phyloP scores from a whole-genome alignment of 1,284 basidiomycete species.

The Papiliotrema fonsecae region DNA sequence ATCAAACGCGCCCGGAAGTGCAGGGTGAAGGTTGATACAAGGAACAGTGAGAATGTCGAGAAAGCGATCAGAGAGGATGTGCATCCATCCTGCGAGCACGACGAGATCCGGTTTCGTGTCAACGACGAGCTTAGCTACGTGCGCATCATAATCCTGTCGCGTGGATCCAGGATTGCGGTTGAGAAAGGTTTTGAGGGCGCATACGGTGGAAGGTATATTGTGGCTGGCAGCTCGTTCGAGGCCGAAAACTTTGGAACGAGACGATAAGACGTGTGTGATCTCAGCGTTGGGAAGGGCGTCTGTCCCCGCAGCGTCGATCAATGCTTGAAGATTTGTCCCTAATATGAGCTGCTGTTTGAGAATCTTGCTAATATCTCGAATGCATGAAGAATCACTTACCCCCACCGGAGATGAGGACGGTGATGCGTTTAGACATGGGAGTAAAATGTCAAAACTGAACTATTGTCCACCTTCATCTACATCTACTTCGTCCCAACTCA shows the following conservation, averaged over 20 bases:
- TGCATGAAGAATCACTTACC: constrained; percentile 58
- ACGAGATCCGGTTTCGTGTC: constrained; percentile 69
- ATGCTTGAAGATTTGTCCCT: constrained; percentile 94
- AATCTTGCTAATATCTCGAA: neutral
- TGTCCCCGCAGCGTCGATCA: constrained; percentile 76
- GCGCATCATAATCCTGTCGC: constrained; percentile 78
- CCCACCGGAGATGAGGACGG: constrained; percentile 74
- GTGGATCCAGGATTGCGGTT: constrained; percentile 69
- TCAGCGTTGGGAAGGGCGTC: constrained; percentile 58
- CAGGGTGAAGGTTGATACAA: constrained; percentile 95
- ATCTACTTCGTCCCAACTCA: neutral
- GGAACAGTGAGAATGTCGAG: constrained; percentile 58
- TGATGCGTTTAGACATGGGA: constrained; percentile 46
- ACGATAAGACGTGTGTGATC: constrained; percentile 83
- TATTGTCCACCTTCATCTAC: no score
- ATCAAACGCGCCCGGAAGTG: constrained; percentile 89
- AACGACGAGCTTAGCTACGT: constrained; percentile 70
- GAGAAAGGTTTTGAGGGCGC: constrained; percentile 79
- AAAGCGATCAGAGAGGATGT: constrained; percentile 63
- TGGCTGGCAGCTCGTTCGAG: constrained; percentile 70
- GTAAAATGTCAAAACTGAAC: neutral
- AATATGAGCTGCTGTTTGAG: constrained; percentile 2
- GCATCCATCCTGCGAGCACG: constrained; percentile 97
- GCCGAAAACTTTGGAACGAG: constrained; percentile 86
- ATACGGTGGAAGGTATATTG: constrained; percentile 75